Percentiles rank a stretch among this genome's conserved stretches.
These are phyloP conservation scores for Rhodotorula sp. DNA, from an alignment of 1,284 basidiomycete species.

Conservation along the genomic window DNA sequence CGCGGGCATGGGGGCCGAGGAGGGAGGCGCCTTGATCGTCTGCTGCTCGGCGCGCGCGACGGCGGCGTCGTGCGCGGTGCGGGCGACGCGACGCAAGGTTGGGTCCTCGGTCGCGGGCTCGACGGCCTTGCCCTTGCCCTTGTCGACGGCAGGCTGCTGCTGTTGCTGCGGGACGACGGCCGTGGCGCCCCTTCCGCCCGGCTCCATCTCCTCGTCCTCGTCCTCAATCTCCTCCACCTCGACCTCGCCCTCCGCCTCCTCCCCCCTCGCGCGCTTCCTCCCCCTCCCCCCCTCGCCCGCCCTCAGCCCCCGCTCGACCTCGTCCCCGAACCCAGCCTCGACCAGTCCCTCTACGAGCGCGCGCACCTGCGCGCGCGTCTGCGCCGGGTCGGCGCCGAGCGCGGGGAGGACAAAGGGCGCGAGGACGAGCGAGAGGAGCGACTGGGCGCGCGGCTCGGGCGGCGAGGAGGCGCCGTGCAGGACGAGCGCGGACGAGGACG, in stretches of 20 bases:
- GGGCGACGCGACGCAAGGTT: no score
- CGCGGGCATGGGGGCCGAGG: not conserved
- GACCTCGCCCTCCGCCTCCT: not conserved
- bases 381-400: not conserved
- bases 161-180: not conserved
- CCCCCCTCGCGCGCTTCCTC: not conserved
- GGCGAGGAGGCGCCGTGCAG: constrained; percentile 10
- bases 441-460: not conserved
- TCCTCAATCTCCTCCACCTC: not conserved
- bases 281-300: not conserved
- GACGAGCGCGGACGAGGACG: not conserved
- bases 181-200: not conserved
- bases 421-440: constrained; percentile 2
- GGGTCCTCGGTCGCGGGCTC: not conserved
- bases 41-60: not conserved
- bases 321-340: constrained; percentile 20
- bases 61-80: not conserved
- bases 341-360: constrained; percentile 10
- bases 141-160: not conserved
- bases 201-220: not conserved
- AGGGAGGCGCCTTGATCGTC: not conserved
- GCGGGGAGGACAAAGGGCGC: constrained; percentile 17
- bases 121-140: constrained; percentile 2
- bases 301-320: not conserved
- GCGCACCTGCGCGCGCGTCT: constrained; percentile 3